Percentiles rank a stretch among this genome's conserved stretches.
phyloP scores from a whole-genome alignment of 108 stramenopile species.

The Ochromonas danica region DNA sequence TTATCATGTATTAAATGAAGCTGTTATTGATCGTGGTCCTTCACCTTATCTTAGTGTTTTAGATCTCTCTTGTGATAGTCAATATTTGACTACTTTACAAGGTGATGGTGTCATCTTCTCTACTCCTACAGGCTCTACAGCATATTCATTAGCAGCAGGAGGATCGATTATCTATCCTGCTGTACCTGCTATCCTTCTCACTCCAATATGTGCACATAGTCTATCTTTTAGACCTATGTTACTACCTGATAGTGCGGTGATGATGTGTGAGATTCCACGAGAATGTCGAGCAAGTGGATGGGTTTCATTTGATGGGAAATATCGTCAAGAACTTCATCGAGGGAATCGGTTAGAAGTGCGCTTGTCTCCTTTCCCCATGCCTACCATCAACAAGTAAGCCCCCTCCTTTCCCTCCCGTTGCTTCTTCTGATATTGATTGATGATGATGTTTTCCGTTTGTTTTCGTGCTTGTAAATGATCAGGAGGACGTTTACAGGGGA shows the following conservation, averaged over 20 bases:
- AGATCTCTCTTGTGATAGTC: conserved; percentile 85
- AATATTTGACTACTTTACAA: conserved; percentile 87
- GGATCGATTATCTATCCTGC: conserved; percentile 95
- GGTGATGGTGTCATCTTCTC: conserved; percentile 93
- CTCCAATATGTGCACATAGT: conserved; percentile 94
- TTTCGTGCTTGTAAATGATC: too few relatives aligned
- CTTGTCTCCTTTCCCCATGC: conserved; percentile 82
- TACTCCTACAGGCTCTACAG: conserved; percentile 92
- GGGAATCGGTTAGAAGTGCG: conserved; percentile 84
- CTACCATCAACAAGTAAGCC: conserved; percentile 37
- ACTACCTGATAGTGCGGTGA: conserved; percentile 84
- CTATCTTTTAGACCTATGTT: conserved; percentile 88
- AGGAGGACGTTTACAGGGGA: not conserved
- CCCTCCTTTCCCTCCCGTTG: not conserved
- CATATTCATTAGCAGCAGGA: conserved; percentile 91
- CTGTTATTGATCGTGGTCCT: conserved; percentile 85
- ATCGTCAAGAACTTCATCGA: conserved; percentile 70
- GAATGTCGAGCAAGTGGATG: conserved; percentile 80
- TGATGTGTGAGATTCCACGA: conserved; percentile 74
- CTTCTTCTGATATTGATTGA: not conserved
- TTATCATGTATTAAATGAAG: conserved; percentile 80
- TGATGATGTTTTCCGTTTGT: not conserved
- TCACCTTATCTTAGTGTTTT: conserved; percentile 80
- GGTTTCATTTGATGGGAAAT: conserved; percentile 90
- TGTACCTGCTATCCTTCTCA: conserved; percentile 85